A percentile compares a stretch with the other conserved stretches of the same genome.
Evolutionary conservation across 2,329 filamentous ascomycete genomes (phyloP).

Genomic region (Aureobasidium sp.): DNA sequence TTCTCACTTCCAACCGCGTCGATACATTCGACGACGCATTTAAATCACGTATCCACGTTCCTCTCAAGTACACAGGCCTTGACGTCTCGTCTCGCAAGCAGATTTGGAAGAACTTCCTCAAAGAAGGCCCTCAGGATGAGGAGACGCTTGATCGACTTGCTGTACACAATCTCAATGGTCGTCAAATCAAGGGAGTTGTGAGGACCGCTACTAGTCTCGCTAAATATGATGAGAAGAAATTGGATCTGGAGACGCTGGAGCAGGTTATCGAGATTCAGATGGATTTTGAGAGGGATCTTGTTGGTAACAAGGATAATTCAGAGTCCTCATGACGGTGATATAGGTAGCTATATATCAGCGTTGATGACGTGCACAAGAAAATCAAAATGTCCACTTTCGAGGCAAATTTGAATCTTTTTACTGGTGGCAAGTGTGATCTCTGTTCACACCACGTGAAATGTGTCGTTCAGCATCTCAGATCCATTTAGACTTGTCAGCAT

Average conservation of each 20-base stretch:
- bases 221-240: neutral
- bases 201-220: conserved; percentile 7
- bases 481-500: neutral
- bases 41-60: conserved; percentile 9
- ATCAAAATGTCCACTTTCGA: too few relatives aligned
- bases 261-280: conserved; percentile 10
- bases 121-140: neutral
- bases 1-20: conserved; percentile 34
- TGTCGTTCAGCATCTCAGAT: too few relatives aligned
- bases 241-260: neutral
- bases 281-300: conserved; percentile 8
- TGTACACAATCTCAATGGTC: neutral
- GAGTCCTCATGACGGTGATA: too few relatives aligned
- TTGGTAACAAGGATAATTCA: neutral
- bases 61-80: neutral
- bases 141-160: neutral
- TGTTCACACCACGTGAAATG: too few relatives aligned
- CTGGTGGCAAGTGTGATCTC: too few relatives aligned
- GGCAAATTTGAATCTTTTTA: too few relatives aligned
- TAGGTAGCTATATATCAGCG: too few relatives aligned
- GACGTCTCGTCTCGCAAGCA: neutral
- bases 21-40: conserved; percentile 12
- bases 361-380: too few relatives aligned
- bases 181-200: conserved; percentile 9
- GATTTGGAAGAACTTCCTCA: conserved; percentile 5